Conservation (phyloP, 1,139 yeast genomes). For the Pichia sp. region DNA sequence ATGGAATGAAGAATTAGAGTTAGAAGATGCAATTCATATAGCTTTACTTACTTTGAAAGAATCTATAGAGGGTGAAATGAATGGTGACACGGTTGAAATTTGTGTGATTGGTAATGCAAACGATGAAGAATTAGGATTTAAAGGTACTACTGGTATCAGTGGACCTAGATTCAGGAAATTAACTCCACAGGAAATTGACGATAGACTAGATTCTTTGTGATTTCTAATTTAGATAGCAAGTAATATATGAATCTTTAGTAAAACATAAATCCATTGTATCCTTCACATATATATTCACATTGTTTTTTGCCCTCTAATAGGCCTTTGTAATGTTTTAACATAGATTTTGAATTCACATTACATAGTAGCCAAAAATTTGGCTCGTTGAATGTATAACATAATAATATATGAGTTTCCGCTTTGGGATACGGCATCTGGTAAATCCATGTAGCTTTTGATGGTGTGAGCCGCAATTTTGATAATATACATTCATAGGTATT, state of each 20-base stretch:
- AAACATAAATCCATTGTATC: background rate
- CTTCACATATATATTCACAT: too few species aligned
- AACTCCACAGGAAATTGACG: slow-evolving; percentile 87
- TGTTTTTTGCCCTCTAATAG: too few species aligned
- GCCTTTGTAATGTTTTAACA: too few species aligned
- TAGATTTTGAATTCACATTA: too few species aligned
- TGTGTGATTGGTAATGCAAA: slow-evolving; percentile 82
- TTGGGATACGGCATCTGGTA: background rate
- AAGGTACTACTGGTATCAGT: slow-evolving; percentile 64
- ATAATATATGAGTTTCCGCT: background rate
- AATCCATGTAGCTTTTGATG: background rate
- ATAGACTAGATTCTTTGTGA: slow-evolving; percentile 84
- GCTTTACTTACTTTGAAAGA: slow-evolving; percentile 92
- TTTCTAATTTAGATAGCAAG: too few species aligned
- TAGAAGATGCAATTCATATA: slow-evolving; percentile 97
- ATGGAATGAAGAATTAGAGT: slow-evolving; percentile 94
- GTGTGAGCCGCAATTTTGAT: too few species aligned
- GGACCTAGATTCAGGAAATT: slow-evolving; percentile 90
- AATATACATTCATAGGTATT: too few species aligned
- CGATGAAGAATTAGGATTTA: slow-evolving; percentile 74
- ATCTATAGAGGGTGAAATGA: slow-evolving; percentile 96
- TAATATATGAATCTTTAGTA: too few species aligned
- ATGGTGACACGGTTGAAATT: slow-evolving; percentile 92
- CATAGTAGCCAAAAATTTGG: too few species aligned
- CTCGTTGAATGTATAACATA: background rate